phyloP scores from a whole-genome alignment of 257 asterid genomes.

The Rhazya stricta region DNA sequence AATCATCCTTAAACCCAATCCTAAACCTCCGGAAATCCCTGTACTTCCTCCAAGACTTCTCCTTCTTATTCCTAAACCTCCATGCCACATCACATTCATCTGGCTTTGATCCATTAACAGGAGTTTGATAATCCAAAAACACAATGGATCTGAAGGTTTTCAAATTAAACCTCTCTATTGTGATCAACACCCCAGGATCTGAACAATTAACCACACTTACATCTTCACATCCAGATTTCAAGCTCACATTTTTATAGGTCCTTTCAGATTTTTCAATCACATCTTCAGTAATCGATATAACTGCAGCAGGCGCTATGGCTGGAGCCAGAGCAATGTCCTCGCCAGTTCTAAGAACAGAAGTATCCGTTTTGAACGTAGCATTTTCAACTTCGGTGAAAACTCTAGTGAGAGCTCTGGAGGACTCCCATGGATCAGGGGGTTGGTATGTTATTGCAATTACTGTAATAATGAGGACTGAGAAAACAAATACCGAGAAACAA shows the following conservation, averaged over 20 bases:
- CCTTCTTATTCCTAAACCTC: slow-evolving; percentile 86
- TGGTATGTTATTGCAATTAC: slow-evolving; percentile 91
- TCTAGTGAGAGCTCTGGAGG: slow-evolving; percentile 84
- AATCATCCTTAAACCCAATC: slow-evolving; percentile 63
- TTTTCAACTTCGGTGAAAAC: slow-evolving; percentile 71
- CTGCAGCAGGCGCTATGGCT: slow-evolving; percentile 23
- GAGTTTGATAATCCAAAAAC: slow-evolving; percentile 68
- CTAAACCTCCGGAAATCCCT: slow-evolving; percentile 90
- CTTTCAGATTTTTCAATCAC: slow-evolving; percentile 57
- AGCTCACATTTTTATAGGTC: slow-evolving; percentile 31
- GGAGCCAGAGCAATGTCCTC: slow-evolving; percentile 72
- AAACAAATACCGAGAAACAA: slow-evolving; percentile 90
- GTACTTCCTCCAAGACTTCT: slow-evolving; percentile 91
- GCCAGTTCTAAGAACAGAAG: slow-evolving; percentile 84
- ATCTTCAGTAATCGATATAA: slow-evolving; percentile 51
- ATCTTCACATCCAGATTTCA: slow-evolving; percentile 68
- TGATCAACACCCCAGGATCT: slow-evolving; percentile 61
- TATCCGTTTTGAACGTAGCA: slow-evolving; percentile 78
- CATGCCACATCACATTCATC: slow-evolving; percentile 92
- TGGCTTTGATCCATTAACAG: slow-evolving; percentile 67
- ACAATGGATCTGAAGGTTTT: slow-evolving; percentile 60
- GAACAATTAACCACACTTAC: slow-evolving; percentile 58
- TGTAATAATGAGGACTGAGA: slow-evolving; percentile 78
- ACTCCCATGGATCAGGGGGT: slow-evolving; percentile 99
- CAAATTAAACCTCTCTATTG: slow-evolving; percentile 75